Conservation (phyloP, 2,329 filamentous ascomycete species). For the Oidium heveae region DNA sequence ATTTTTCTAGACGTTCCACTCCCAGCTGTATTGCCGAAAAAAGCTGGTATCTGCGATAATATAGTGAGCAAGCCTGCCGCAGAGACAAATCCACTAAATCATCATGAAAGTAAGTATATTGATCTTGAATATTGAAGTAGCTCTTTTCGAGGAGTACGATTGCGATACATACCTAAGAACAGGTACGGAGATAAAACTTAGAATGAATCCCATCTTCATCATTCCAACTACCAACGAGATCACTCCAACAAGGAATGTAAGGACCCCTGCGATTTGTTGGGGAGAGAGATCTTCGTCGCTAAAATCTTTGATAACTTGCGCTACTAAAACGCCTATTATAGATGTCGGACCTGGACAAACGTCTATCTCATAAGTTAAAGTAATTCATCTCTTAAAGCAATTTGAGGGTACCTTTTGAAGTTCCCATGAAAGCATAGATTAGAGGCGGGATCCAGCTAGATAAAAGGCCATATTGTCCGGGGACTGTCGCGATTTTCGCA, state of each 20-base stretch:
- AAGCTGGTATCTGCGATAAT: constrained; percentile 29
- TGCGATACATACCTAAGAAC: constrained; percentile 21
- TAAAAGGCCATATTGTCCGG: constrained; percentile 33
- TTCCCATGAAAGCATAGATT: constrained; percentile 33
- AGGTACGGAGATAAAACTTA: constrained; percentile 40
- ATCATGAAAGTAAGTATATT: no score
- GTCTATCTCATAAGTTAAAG: constrained; percentile 8
- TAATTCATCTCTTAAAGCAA: not conserved
- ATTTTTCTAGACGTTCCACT: constrained; percentile 29
- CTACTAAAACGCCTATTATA: constrained; percentile 35
- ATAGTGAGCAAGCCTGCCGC: constrained; percentile 40
- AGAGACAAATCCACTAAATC: constrained; percentile 29
- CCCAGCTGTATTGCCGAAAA: constrained; percentile 16
- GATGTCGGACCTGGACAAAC: constrained; percentile 26
- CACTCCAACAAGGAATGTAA: constrained; percentile 37
- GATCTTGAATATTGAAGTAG: no score
- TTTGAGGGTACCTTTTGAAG: constrained; percentile 25
- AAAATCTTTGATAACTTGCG: constrained; percentile 31
- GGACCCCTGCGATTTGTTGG: constrained; percentile 22
- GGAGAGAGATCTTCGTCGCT: constrained; percentile 21
- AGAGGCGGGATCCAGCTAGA: constrained; percentile 31
- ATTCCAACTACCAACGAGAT: constrained; percentile 34
- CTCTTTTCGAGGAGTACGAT: no score
- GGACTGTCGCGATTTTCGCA: constrained; percentile 34
- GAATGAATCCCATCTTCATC: constrained; percentile 35